phyloP scores from a whole-genome alignment of 306 rosid genomes.

The apple (Malus domestica) region DNA sequence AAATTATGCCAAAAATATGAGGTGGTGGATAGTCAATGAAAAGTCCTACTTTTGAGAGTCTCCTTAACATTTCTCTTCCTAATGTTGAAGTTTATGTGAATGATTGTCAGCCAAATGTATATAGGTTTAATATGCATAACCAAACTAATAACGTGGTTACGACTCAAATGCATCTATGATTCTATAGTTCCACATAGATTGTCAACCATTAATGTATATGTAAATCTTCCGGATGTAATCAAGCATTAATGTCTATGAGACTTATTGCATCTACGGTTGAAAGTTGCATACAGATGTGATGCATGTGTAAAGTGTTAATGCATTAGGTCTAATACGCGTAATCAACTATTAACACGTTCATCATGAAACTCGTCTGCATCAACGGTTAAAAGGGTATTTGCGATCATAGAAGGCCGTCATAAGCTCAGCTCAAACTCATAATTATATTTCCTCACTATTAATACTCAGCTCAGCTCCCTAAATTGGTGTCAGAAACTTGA shows the following conservation, averaged over 20 bases:
- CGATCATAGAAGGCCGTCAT: no score
- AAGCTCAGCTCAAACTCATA: background rate
- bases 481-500: background rate
- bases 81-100: background rate
- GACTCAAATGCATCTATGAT: background rate
- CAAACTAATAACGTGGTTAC: background rate
- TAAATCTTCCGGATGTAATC: background rate
- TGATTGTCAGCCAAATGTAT: background rate
- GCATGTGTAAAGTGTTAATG: background rate
- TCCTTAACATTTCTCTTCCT: no score
- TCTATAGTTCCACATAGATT: background rate
- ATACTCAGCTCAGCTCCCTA: background rate
- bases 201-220: background rate
- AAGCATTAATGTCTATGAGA: background rate
- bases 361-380: background rate
- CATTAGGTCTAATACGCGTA: background rate
- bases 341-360: background rate
- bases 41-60: no score
- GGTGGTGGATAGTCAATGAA: accelerated
- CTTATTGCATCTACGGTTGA: background rate
- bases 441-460: background rate
- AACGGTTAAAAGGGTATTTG: background rate
- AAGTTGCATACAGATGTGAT: background rate
- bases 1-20: no score
- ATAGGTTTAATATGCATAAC: background rate